phyloP scores from a whole-genome alignment of 345 rosid genomes.

The Noccaea bulbosa region DNA sequence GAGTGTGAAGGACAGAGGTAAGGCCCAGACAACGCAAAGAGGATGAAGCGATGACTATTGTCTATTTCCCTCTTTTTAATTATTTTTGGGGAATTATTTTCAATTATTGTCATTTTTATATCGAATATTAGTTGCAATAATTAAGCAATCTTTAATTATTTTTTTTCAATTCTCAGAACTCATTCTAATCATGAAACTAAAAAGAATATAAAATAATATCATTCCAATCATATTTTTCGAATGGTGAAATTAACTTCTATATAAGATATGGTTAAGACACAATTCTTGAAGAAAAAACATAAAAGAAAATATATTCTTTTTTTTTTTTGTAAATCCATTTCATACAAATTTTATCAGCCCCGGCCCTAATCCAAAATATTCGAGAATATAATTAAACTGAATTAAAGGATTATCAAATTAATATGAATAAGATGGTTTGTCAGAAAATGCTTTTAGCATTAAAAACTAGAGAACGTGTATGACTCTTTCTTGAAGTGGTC shows the following conservation, averaged over 20 bases:
- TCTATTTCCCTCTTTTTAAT: slow-evolving; percentile 7
- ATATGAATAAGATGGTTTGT: slow-evolving; percentile 7
- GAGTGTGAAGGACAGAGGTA: slow-evolving; percentile 43
- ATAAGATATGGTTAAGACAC: background rate
- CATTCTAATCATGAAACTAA: background rate
- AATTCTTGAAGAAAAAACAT: background rate
- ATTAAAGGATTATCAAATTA: background rate
- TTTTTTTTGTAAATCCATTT: background rate
- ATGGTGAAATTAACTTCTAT: background rate
- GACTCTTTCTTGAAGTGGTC: slow-evolving; percentile 33
- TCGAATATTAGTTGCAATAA: background rate
- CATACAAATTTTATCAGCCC: background rate
- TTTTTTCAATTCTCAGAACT: background rate
- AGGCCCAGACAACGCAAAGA: slow-evolving; percentile 44
- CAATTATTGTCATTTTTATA: slow-evolving; percentile 6
- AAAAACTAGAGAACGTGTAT: background rate
- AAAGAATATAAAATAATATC: background rate
- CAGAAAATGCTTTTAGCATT: slow-evolving; percentile 2
- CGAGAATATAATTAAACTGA: background rate
- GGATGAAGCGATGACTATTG: slow-evolving; percentile 39
- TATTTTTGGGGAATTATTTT: slow-evolving; percentile 1
- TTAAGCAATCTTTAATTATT: background rate
- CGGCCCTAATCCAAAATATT: background rate
- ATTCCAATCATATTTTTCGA: background rate
- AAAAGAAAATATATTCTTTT: background rate